Percentiles rank a stretch among this genome's conserved stretches.
Evolutionary conservation across 768 basidiomycete genomes (phyloP).

Genomic region (Kwoniella sp.): DNA sequence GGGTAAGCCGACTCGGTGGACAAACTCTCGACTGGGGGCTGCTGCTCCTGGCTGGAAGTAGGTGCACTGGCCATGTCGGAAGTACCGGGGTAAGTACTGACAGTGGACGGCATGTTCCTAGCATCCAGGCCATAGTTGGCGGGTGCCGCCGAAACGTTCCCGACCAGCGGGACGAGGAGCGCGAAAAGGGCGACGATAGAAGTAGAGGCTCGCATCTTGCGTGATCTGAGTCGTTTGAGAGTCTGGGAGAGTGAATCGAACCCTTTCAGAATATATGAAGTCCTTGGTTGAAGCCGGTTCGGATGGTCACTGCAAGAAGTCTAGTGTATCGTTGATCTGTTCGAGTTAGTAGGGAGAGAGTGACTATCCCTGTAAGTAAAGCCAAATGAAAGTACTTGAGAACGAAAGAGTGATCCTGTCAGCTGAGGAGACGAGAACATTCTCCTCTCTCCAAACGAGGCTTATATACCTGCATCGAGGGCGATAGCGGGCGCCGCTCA

Average conservation of each 20-base stretch:
- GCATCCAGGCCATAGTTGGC: not conserved
- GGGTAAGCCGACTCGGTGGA: not conserved
- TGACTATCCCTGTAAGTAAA: not conserved
- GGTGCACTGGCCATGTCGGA: not conserved
- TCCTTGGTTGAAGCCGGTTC: not conserved
- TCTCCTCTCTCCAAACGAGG: not conserved
- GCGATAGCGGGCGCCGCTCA: no score
- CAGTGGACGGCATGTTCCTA: not conserved
- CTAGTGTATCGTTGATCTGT: not conserved
- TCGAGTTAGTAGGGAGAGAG: no score
- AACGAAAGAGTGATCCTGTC: not conserved
- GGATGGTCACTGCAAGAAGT: not conserved
- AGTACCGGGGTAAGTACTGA: not conserved
- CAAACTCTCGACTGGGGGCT: no score
- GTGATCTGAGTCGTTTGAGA: not conserved
- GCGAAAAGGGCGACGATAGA: constrained; percentile 4
- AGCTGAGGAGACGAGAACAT: not conserved
- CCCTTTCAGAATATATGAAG: not conserved
- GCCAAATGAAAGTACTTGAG: not conserved
- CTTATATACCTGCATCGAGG: not conserved
- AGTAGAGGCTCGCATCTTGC: constrained; percentile 8
- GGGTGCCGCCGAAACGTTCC: not conserved
- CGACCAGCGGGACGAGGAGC: constrained; percentile 18
- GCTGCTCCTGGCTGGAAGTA: no score
- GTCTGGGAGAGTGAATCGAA: not conserved